A percentile compares a stretch with the other conserved stretches of the same genome.
Evolutionary conservation across 805 yeast species (phyloP).

Genomic region (Candida ovalis): DNA sequence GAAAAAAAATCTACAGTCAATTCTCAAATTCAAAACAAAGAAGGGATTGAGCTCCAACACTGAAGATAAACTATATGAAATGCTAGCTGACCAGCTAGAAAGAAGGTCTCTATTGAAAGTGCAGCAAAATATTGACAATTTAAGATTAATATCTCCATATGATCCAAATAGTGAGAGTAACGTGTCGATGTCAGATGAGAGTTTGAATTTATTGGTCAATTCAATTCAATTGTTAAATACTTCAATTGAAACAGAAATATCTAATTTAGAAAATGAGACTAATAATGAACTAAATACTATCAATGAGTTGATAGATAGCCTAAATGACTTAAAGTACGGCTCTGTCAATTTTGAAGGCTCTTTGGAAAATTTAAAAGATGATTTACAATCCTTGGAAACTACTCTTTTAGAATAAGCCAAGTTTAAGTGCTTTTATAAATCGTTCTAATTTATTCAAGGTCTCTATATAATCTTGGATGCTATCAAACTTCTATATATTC

Average conservation of each 20-base stretch:
- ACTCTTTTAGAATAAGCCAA: conserved; percentile 4
- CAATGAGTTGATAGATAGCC: conserved; percentile 24
- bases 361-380: conserved; percentile 13
- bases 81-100: conserved; percentile 16
- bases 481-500: conserved; percentile 20
- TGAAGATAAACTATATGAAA: conserved; percentile 13
- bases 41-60: conserved; percentile 3
- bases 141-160: conserved; percentile 9
- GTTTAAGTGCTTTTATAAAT: too few species aligned
- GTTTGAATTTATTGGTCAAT: conserved; percentile 14
- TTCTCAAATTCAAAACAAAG: conserved; percentile 11
- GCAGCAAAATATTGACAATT: conserved; percentile 8
- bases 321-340: conserved; percentile 30
- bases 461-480: not conserved
- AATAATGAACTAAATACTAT: conserved; percentile 17
- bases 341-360: conserved; percentile 18
- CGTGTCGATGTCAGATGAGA: conserved; percentile 13
- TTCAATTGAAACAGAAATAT: conserved; percentile 26
- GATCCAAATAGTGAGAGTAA: conserved; percentile 6
- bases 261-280: conserved; percentile 16
- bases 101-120: conserved; percentile 7
- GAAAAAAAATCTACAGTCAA: conserved; percentile 14
- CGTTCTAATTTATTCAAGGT: too few species aligned
- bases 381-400: conserved; percentile 19
- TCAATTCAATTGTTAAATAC: conserved; percentile 28